Evolutionary conservation across 176 grass and related monocot species (phyloP).

Genomic region (Bolboschoenus planiculmis): DNA sequence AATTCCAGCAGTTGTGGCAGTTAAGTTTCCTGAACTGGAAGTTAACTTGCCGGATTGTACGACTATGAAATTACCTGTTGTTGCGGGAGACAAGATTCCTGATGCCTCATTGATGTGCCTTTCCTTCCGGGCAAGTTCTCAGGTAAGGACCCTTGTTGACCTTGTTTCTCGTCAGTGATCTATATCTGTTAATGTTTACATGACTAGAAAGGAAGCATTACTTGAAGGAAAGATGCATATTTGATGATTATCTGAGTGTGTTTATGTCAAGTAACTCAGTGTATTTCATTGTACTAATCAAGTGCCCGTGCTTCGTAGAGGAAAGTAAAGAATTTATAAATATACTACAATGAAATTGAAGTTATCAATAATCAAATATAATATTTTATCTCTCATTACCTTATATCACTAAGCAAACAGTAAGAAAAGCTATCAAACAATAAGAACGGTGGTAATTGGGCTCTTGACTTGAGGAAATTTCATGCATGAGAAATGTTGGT

Average conservation of each 20-base stretch:
- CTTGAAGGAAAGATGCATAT: background rate
- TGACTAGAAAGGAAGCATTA: background rate
- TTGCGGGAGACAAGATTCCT: constrained; percentile 15
- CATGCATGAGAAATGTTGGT: too few species aligned
- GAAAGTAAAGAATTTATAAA: background rate
- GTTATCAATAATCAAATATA: background rate
- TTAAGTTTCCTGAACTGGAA: constrained; percentile 64
- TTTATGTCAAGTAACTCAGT: background rate
- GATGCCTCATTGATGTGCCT: constrained; percentile 60
- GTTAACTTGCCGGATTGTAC: constrained; percentile 34
- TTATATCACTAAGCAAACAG: too few species aligned
- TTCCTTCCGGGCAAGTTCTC: constrained; percentile 89
- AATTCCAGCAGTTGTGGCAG: constrained; percentile 32
- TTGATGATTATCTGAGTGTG: background rate
- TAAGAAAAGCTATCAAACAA: too few species aligned
- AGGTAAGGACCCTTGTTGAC: constrained; percentile 28
- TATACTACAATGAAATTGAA: background rate
- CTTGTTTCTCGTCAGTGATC: background rate
- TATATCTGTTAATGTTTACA: background rate
- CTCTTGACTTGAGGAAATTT: too few species aligned
- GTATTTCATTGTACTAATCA: background rate
- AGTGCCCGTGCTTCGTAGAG: background rate
- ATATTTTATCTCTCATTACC: background rate
- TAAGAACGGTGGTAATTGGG: too few species aligned
- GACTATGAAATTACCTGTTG: constrained; percentile 41